Conservation (phyloP, 805 yeast species). For the Metschnikowia anglica region DNA sequence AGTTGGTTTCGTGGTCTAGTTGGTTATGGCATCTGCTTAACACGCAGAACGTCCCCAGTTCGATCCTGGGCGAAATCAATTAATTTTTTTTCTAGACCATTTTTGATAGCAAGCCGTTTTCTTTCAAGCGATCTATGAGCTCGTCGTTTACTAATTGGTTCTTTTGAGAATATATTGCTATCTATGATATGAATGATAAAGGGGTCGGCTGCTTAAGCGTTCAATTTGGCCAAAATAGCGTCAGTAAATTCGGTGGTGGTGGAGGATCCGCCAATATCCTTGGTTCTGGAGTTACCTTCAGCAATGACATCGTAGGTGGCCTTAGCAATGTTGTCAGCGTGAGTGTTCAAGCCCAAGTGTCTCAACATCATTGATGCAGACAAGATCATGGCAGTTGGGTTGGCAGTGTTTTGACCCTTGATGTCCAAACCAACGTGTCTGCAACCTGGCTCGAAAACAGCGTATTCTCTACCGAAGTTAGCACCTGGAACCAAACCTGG, state of each 20-base stretch:
- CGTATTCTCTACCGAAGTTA: slow-evolving; percentile 95
- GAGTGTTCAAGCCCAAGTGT: slow-evolving; percentile 84
- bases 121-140: no score
- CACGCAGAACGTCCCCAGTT: slow-evolving; percentile 29
- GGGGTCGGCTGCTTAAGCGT: slow-evolving; percentile 20
- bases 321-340: slow-evolving; percentile 81
- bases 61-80: slow-evolving; percentile 27
- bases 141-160: background rate
- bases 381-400: slow-evolving; percentile 97
- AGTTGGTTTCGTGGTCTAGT: slow-evolving; percentile 80
- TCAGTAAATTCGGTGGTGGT: slow-evolving; percentile 93
- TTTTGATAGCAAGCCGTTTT: background rate
- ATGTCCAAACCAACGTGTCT: slow-evolving; percentile 98
- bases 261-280: slow-evolving; percentile 87
- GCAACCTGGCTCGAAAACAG: slow-evolving; percentile 99
- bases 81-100: background rate
- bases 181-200: slow-evolving; percentile 11
- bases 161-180: slow-evolving; percentile 10
- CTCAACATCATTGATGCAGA: slow-evolving; percentile 90
- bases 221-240: slow-evolving; percentile 77
- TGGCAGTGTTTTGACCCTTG: slow-evolving; percentile 90
- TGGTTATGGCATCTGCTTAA: slow-evolving; percentile 67
- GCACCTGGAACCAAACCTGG: slow-evolving; percentile 99
- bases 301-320: slow-evolving; percentile 90
- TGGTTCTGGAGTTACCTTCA: slow-evolving; percentile 82